Evolutionary conservation across 768 basidiomycete genomes (phyloP).

Genomic region (Leucosporidium yakuticum): DNA sequence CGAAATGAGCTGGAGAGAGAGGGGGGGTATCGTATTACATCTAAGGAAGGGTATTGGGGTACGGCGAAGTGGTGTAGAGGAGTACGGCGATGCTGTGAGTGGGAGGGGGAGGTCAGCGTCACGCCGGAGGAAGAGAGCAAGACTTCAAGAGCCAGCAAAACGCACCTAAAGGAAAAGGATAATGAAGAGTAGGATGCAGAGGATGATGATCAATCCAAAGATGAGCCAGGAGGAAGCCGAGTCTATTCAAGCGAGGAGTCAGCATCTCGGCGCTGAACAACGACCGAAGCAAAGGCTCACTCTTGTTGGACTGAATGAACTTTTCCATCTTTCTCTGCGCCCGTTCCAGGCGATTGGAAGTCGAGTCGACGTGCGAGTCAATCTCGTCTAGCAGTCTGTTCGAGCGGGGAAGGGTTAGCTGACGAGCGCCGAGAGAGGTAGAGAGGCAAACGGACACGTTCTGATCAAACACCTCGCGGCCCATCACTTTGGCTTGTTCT

Average conservation of each 20-base stretch:
- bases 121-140: too few species aligned
- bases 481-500: conserved; percentile 90
- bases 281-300: conserved; percentile 42
- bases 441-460: conserved; percentile 63
- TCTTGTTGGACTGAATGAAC: conserved; percentile 79
- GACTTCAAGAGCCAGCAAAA: too few species aligned
- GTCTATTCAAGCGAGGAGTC: conserved; percentile 48
- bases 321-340: conserved; percentile 67
- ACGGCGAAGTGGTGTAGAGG: too few species aligned
- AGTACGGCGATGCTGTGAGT: too few species aligned
- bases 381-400: conserved; percentile 73
- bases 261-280: background rate
- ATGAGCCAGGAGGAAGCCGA: conserved; percentile 88
- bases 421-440: background rate
- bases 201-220: conserved; percentile 69
- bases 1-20: too few species aligned
- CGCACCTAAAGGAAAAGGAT: conserved; percentile 55
- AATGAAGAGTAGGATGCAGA: conserved; percentile 66
- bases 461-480: conserved; percentile 83
- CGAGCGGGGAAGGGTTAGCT: background rate
- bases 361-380: conserved; percentile 63
- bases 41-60: too few species aligned
- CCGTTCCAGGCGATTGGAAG: conserved; percentile 59
- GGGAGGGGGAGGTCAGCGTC: too few species aligned
- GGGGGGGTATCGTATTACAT: too few species aligned